Evolutionary conservation across 192 early-diverging fungal genomes (phyloP).

Genomic region (Podila epicladia): DNA sequence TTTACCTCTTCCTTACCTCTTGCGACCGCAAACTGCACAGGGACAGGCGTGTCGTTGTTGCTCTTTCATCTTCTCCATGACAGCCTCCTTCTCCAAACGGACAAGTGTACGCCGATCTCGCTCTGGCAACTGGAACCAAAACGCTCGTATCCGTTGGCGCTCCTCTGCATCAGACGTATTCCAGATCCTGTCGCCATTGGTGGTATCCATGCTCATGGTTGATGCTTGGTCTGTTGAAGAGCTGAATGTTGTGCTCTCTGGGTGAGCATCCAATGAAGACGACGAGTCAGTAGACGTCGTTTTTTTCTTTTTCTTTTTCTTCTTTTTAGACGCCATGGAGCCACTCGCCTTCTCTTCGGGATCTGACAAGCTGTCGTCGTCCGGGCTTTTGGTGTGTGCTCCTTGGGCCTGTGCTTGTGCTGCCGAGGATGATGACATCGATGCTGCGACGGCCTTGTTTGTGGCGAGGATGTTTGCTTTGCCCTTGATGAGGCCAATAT

Average conservation of each 20-base stretch:
- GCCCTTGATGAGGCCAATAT: not conserved
- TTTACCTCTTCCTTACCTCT: conserved; percentile 61
- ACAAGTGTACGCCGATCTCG: conserved; percentile 80
- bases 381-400: too few relatives aligned
- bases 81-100: conserved; percentile 88
- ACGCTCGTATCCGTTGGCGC: conserved; percentile 80
- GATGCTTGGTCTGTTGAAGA: too few relatives aligned
- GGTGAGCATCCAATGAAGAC: too few relatives aligned
- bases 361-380: too few relatives aligned
- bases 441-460: conserved; percentile 19
- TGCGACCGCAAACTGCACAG: conserved; percentile 83
- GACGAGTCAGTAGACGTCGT: too few relatives aligned
- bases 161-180: conserved; percentile 79
- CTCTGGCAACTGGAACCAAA: conserved; percentile 85
- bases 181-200: conserved; percentile 64
- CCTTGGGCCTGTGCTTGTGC: too few relatives aligned
- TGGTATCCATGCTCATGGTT: too few relatives aligned
- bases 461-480: conserved; percentile 30
- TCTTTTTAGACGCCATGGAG: too few relatives aligned
- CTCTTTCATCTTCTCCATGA: conserved; percentile 90
- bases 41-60: conserved; percentile 86
- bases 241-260: too few relatives aligned
- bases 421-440: too few relatives aligned
- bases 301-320: too few relatives aligned
- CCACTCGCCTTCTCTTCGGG: too few relatives aligned